Percentiles rank a stretch among this genome's conserved stretches.
Evolutionary conservation across 192 early-diverging fungal species (phyloP).

Genomic region (Allomyces javanicus): DNA sequence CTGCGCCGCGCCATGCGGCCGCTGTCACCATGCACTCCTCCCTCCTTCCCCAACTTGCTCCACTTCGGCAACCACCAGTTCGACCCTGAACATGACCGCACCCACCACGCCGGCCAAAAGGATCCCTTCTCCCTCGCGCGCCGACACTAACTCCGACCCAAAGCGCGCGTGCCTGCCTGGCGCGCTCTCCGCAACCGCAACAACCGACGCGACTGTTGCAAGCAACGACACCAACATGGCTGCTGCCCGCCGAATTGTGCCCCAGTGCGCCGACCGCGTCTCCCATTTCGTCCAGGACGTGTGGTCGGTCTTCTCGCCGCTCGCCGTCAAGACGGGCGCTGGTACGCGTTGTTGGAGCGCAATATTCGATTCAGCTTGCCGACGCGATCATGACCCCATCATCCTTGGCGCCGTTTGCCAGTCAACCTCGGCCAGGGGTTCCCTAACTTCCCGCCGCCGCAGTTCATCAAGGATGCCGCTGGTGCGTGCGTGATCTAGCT

Average conservation of each 20-base stretch:
- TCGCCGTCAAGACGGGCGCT: neutral
- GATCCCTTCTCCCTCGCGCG: no score
- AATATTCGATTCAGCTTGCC: neutral
- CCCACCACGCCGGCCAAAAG: no score
- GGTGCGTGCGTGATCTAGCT: no score
- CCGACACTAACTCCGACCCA: no score
- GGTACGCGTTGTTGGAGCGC: neutral
- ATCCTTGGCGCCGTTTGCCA: neutral
- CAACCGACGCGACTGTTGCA: no score
- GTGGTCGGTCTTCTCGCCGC: neutral
- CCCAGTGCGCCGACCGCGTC: neutral
- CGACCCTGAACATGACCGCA: no score
- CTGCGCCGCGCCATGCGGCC: no score
- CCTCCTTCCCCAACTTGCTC: no score
- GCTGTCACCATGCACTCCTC: no score
- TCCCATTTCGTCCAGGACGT: neutral
- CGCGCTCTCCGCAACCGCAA: no score
- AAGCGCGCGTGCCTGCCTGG: no score
- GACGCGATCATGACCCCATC: neutral
- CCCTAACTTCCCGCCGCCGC: slow-evolving; percentile 60
- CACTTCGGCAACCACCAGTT: no score
- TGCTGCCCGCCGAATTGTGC: neutral
- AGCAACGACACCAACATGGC: neutral
- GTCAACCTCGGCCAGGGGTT: slow-evolving; percentile 86
- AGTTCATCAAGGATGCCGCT: slow-evolving; percentile 66